A percentile compares a stretch with the other conserved stretches of the same genome.
Conservation (phyloP, 345 rosid species). For the Hibiscus trionum region DNA sequence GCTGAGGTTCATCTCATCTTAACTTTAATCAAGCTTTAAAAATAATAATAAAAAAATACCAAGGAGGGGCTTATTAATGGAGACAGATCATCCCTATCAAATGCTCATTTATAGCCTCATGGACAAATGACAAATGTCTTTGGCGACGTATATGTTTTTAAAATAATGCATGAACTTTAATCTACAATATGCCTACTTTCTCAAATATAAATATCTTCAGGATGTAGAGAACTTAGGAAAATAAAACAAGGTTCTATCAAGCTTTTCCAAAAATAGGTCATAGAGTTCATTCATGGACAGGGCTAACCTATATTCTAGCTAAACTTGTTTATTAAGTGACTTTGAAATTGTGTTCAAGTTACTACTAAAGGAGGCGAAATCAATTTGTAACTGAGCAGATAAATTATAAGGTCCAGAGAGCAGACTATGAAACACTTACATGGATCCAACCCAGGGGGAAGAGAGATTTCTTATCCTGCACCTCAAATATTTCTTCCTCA, state of each 20-base stretch:
- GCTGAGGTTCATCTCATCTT: neutral
- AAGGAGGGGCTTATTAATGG: neutral
- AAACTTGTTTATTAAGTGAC: neutral
- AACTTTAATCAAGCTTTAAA: neutral
- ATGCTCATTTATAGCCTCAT: neutral
- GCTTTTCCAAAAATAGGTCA: neutral
- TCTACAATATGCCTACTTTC: neutral
- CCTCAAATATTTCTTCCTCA: conserved; percentile 99
- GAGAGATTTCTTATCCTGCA: conserved; percentile 85
- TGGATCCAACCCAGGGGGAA: conserved; percentile 99
- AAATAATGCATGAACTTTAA: neutral
- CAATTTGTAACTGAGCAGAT: neutral
- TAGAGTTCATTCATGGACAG: neutral
- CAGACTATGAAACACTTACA: conserved; percentile 40
- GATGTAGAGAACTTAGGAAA: neutral
- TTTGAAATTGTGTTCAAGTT: neutral
- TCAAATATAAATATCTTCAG: neutral
- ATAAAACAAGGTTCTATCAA: neutral
- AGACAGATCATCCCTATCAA: neutral
- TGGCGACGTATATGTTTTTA: neutral
- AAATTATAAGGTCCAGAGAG: neutral
- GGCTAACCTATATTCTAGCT: neutral
- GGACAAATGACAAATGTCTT: neutral
- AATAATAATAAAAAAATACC: neutral
- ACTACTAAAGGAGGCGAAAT: neutral